A percentile compares a stretch with the other conserved stretches of the same genome.
phyloP scores from a whole-genome alignment of 2,329 filamentous ascomycete genomes.

The Botrytis aclada region DNA sequence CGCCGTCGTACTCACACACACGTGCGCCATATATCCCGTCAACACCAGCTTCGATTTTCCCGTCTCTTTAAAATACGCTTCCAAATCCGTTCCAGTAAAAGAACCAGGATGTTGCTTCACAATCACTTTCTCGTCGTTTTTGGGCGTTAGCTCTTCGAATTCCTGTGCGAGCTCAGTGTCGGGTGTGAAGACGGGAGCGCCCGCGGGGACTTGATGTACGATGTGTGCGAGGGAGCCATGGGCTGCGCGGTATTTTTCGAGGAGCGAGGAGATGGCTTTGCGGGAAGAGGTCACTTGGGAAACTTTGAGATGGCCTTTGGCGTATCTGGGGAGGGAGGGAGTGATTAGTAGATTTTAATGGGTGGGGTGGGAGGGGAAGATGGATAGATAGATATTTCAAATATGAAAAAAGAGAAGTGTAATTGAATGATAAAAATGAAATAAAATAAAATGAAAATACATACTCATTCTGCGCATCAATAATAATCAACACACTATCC shows the following conservation, averaged over 20 bases:
- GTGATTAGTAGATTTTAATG: background rate
- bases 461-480: conserved; percentile 71
- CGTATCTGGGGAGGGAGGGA: conserved; percentile 37
- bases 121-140: conserved; percentile 53
- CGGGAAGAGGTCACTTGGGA: conserved; percentile 52
- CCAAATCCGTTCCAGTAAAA: conserved; percentile 59
- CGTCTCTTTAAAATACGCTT: conserved; percentile 50
- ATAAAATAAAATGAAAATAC: conserved; percentile 16
- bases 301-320: conserved; percentile 55
- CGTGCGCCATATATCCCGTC: conserved; percentile 62
- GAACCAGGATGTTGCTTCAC: conserved; percentile 56
- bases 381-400: background rate
- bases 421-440: background rate
- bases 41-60: conserved; percentile 60
- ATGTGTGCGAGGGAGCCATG: conserved; percentile 57
- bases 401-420: background rate
- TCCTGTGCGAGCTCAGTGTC: conserved; percentile 57
- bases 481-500: conserved; percentile 63
- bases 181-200: conserved; percentile 64
- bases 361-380: background rate
- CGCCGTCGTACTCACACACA: conserved; percentile 62
- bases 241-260: conserved; percentile 57
- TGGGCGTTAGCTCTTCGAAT: conserved; percentile 57
- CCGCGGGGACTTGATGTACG: conserved; percentile 56
- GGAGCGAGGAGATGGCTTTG: conserved; percentile 53